These are phyloP conservation scores for Nemophila menziesii DNA, from an alignment of 257 asterid genomes.

Conservation along the genomic window DNA sequence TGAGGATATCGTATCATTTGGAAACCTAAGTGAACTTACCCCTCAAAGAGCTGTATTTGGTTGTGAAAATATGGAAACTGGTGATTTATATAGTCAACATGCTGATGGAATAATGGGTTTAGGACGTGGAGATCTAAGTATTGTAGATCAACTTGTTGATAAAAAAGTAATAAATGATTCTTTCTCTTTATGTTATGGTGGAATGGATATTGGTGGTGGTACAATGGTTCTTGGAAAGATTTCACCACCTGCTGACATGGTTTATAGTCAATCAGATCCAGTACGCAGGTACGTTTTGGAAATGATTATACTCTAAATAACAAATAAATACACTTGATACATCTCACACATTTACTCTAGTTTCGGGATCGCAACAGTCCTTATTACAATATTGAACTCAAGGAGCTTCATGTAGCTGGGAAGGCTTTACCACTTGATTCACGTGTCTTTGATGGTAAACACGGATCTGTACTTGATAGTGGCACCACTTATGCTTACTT, in stretches of 20 bases:
- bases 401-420: constrained; percentile 94
- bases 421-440: constrained; percentile 56
- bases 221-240: constrained; percentile 97
- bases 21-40: constrained; percentile 69
- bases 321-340: constrained; percentile 72
- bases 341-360: constrained; percentile 98
- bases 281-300: constrained; percentile 67
- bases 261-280: constrained; percentile 72
- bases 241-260: constrained; percentile 69
- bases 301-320: constrained; percentile 23
- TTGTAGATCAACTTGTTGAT: constrained; percentile 91
- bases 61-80: constrained; percentile 92
- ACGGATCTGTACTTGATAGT: constrained; percentile 90
- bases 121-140: constrained; percentile 97
- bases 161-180: constrained; percentile 81
- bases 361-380: constrained; percentile 99
- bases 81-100: constrained; percentile 93
- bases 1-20: constrained; percentile 82
- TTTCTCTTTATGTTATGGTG: constrained; percentile 94
- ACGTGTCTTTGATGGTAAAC: constrained; percentile 69
- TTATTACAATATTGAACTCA: constrained; percentile 95
- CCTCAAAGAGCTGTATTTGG: constrained; percentile 95
- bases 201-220: constrained; percentile 99
- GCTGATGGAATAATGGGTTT: constrained; percentile 99
- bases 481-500: constrained; percentile 98